A percentile compares a stretch with the other conserved stretches of the same genome.
These are phyloP conservation scores for Sporothrix dimorphospora DNA, from an alignment of 2,329 filamentous ascomycete genomes.

Conservation along the genomic window DNA sequence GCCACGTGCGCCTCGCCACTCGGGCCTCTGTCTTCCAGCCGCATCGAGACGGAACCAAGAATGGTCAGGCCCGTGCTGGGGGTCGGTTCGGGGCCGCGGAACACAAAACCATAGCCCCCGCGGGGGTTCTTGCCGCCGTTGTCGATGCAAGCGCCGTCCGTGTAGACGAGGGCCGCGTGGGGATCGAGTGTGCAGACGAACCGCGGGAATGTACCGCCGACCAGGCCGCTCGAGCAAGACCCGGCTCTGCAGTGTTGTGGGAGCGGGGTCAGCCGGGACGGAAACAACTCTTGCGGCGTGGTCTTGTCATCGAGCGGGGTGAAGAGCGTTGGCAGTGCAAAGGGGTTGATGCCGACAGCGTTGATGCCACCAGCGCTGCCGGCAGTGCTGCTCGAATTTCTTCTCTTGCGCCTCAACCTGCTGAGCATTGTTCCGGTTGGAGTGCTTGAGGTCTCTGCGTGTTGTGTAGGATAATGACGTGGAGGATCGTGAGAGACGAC, in stretches of 20 bases:
- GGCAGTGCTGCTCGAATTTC: no score
- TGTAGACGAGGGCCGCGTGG: constrained; percentile 17
- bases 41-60: not conserved
- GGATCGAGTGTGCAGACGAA: constrained; percentile 3
- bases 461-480: no score
- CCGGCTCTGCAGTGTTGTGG: not conserved
- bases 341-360: not conserved
- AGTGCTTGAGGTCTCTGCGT: no score
- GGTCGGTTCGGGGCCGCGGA: not conserved
- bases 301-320: not conserved
- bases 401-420: not conserved
- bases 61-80: no score
- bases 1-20: constrained; percentile 38
- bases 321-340: not conserved
- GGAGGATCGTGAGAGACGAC: not conserved
- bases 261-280: not conserved
- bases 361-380: no score
- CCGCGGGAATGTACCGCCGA: not conserved
- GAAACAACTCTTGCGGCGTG: not conserved
- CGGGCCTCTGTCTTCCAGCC: constrained; percentile 45
- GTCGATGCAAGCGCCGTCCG: constrained; percentile 45
- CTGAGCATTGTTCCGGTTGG: no score
- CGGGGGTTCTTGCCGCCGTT: constrained; percentile 36
- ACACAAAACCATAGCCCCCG: not conserved
- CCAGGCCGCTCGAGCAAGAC: not conserved